These are phyloP conservation scores for Geranomyces michiganensis DNA, from an alignment of 192 early-diverging fungal genomes.

Conservation along the genomic window DNA sequence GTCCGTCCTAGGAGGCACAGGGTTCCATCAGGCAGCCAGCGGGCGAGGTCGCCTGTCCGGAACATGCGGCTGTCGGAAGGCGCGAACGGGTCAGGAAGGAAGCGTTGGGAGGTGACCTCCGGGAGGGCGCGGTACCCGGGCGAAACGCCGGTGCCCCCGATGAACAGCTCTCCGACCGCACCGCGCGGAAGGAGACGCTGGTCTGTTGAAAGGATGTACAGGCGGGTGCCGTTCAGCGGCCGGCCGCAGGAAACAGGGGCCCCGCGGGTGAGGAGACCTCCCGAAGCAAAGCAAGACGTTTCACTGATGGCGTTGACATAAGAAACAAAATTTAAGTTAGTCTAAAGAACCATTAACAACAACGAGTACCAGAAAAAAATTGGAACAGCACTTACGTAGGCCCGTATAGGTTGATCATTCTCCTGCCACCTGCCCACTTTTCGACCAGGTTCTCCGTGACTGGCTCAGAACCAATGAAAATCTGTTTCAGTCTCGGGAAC, in stretches of 20 bases:
- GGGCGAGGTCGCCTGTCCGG: conserved; percentile 15
- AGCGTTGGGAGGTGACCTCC: conserved; percentile 44
- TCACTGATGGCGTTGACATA: too few species aligned
- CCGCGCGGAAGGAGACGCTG: conserved; percentile 43
- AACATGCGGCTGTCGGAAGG: conserved; percentile 5
- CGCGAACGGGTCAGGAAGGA: conserved; percentile 43
- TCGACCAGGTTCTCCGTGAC: neutral
- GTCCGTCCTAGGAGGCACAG: conserved; percentile 20
- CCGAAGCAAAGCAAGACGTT: too few species aligned
- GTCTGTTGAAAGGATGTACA: conserved; percentile 36
- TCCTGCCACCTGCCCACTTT: neutral
- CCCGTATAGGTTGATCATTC: conserved; percentile 27
- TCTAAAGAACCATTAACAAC: too few species aligned
- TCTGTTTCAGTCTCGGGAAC: conserved; percentile 18
- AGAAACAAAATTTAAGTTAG: too few species aligned
- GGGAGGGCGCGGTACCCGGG: conserved; percentile 48
- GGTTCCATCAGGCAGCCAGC: neutral
- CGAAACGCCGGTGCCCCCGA: conserved; percentile 42
- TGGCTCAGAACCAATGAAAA: conserved; percentile 27
- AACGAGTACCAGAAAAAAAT: too few species aligned
- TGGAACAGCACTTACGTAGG: too few species aligned
- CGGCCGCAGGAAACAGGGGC: too few species aligned
- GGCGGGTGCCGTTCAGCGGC: too few species aligned
- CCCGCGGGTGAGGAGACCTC: too few species aligned
- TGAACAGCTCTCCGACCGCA: conserved; percentile 15